phyloP scores from a whole-genome alignment of 768 basidiomycete genomes.

The Pleurotus sapidus region DNA sequence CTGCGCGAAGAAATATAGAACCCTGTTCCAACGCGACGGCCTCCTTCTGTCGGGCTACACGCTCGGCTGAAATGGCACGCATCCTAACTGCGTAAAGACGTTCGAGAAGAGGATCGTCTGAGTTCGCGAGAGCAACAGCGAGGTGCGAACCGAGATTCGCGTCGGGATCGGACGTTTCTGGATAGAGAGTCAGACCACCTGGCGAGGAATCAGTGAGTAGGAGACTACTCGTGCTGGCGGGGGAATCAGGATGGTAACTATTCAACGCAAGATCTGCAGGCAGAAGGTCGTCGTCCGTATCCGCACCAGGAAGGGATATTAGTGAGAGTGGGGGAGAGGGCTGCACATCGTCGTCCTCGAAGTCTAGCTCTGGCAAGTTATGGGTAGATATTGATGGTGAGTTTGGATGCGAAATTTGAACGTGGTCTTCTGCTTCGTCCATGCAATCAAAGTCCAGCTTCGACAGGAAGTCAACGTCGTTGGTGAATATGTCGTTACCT shows the following conservation, averaged over 20 bases:
- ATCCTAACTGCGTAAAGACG: conserved; percentile 38
- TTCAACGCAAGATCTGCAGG: conserved; percentile 19
- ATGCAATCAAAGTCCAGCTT: conserved; percentile 1
- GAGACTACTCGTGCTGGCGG: conserved; percentile 6
- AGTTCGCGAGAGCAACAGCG: conserved; percentile 23
- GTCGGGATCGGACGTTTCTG: conserved; percentile 37
- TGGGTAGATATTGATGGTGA: conserved; percentile 26
- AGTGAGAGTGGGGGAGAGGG: conserved; percentile 20
- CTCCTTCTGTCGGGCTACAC: conserved; percentile 26
- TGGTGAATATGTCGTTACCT: neutral
- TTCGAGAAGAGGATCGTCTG: conserved; percentile 33
- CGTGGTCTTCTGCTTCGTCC: neutral
- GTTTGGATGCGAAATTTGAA: conserved; percentile 4
- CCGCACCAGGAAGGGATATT: conserved; percentile 39
- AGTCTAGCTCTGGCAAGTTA: conserved; percentile 23
- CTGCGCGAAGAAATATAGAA: conserved; percentile 35
- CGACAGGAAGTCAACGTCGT: neutral
- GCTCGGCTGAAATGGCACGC: conserved; percentile 29
- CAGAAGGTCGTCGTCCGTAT: conserved; percentile 39
- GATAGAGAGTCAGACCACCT: conserved; percentile 39
- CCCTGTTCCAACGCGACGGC: conserved; percentile 27
- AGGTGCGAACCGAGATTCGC: conserved; percentile 15
- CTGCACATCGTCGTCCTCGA: conserved; percentile 17
- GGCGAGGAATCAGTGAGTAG: conserved; percentile 40
- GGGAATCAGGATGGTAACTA: conserved; percentile 1